Conservation (phyloP, 2,329 filamentous ascomycete genomes). For the Colletotrichum simmondsii region DNA sequence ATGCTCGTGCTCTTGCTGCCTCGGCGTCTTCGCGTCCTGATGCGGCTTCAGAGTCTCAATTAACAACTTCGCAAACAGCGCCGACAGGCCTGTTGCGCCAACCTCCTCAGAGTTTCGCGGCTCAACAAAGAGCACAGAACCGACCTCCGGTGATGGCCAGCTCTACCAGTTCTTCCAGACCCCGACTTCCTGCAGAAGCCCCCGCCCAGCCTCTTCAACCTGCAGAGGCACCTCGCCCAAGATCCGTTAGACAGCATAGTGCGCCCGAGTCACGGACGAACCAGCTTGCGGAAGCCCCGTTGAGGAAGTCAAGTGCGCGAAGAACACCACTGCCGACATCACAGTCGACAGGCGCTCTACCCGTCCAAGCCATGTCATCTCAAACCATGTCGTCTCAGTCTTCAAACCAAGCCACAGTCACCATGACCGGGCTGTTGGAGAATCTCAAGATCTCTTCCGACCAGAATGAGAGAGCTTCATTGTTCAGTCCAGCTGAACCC, state of each 20-base stretch:
- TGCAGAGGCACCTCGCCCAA: constrained; percentile 21
- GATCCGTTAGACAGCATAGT: constrained; percentile 31
- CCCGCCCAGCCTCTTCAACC: constrained; percentile 11
- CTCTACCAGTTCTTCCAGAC: constrained; percentile 40
- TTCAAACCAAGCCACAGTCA: constrained; percentile 24
- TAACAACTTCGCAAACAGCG: constrained; percentile 44
- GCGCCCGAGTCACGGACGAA: constrained; percentile 26
- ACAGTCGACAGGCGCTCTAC: constrained; percentile 31
- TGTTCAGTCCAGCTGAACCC: constrained; percentile 67
- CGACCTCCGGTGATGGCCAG: constrained; percentile 49
- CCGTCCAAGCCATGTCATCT: constrained; percentile 14
- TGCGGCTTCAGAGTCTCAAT: constrained; percentile 46
- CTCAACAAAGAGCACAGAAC: constrained; percentile 70
- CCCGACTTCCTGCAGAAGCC: constrained; percentile 40
- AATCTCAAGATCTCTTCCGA: constrained; percentile 38
- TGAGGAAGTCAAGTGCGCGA: constrained; percentile 25
- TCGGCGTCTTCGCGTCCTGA: constrained; percentile 34
- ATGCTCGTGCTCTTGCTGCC: constrained; percentile 36
- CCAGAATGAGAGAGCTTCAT: constrained; percentile 52
- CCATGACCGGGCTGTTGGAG: constrained; percentile 32
- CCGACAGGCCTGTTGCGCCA: constrained; percentile 59
- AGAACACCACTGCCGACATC: constrained; percentile 33
- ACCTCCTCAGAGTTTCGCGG: constrained; percentile 73
- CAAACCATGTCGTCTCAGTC: constrained; percentile 10
- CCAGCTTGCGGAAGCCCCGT: constrained; percentile 23